Evolutionary conservation across 2,329 filamentous ascomycete species (phyloP), one percentile per base, ranked within the genome.

Genomic region (Cladobotryum mycophilum): DNA sequence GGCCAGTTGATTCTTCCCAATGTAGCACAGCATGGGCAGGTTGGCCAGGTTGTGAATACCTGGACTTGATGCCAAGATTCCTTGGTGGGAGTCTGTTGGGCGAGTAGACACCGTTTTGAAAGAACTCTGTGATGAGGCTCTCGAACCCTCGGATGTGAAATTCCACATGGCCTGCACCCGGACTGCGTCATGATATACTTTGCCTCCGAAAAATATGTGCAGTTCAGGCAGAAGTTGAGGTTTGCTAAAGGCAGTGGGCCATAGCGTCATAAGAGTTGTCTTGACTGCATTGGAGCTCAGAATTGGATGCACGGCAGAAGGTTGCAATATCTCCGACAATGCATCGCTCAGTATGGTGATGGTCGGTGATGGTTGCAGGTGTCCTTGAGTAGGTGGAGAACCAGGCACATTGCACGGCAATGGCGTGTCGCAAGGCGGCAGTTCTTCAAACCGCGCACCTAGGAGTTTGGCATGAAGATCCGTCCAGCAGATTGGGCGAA

Each of bases 401-500:
- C 62, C 60, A 18, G 63, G 59, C 5, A 62, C 41, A 13, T 61
- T 58, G 12, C 55, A 55, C 1, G 76, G 75, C 3, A 69, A 58
- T 2, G 75, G 74, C 5, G 62, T 70, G 36, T 65, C 64, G 58
- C 73, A 70, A 5, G 69, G 60, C 14, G 73, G 68, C 13, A 70
- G 65, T 56, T 73, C 65, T 22, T 64, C 53, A 63, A 80, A 82
- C 41, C 63, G 63, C 14, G 69, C 74, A 20, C 70, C 71, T 5
- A 82, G 74, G 2, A 80, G 63, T 41, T 66, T 61, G 9, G 69
- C 58, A 53, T 82, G 79, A 1, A 68, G 51, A 48, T 81, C 78
- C 14, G 74, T 80, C 79, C 79, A 82, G 59, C 70, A 74, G 42
- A 80, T 73, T 2, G 79, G 79, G 22, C 72, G 69, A 44, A 77